Percentiles rank a stretch among this genome's conserved stretches.
Evolutionary conservation across 139 green algal species (phyloP).

Genomic region (Edaphochlamys debaryana): DNA sequence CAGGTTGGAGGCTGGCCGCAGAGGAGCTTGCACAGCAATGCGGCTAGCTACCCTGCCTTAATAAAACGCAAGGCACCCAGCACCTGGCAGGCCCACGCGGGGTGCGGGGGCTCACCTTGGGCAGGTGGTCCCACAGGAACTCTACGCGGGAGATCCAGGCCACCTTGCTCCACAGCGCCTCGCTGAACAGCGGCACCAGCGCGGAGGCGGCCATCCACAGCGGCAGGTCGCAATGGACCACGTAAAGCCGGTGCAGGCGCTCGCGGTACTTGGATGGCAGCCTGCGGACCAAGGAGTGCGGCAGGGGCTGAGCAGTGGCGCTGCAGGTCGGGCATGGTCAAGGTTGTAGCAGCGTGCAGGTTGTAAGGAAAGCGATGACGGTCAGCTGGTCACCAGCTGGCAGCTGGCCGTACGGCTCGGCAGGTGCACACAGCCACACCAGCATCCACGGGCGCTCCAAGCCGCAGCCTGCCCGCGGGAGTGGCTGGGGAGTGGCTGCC

Average conservation of each 20-base stretch:
- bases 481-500: no score
- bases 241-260: slow-evolving; percentile 20
- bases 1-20: no score
- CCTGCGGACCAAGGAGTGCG: not conserved
- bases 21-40: no score
- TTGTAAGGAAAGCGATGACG: not conserved
- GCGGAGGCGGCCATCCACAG: slow-evolving; percentile 18
- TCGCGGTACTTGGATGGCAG: slow-evolving; percentile 38
- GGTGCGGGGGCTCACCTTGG: slow-evolving; percentile 45
- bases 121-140: slow-evolving; percentile 50
- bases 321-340: not conserved
- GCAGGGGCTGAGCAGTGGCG: no score
- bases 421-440: no score
- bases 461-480: no score
- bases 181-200: slow-evolving; percentile 18
- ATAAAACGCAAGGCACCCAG: no score
- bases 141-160: slow-evolving; percentile 46
- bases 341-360: not conserved
- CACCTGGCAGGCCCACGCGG: no score
- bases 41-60: no score
- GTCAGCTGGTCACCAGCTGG: not conserved
- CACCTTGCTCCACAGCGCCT: slow-evolving; percentile 35
- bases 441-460: no score
- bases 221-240: slow-evolving; percentile 48
- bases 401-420: not conserved